These are phyloP conservation scores for Ricinus communis DNA, from an alignment of 345 rosid species.

Conservation along the genomic window DNA sequence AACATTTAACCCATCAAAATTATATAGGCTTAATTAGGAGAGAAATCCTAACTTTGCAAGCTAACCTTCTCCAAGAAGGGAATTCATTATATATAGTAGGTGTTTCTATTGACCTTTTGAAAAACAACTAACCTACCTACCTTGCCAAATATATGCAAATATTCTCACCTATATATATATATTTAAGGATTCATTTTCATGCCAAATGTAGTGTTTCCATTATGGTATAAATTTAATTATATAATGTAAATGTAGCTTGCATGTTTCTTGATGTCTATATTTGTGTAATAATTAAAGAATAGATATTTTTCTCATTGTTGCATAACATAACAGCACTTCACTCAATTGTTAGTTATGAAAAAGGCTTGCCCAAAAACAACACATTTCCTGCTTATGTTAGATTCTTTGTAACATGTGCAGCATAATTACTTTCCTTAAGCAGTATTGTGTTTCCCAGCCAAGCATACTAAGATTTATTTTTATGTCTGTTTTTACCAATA, in stretches of 20 bases:
- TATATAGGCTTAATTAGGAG: neutral
- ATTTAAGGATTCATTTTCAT: neutral
- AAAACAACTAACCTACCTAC: conserved; percentile 50
- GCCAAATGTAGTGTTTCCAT: neutral
- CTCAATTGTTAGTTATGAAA: conserved; percentile 7
- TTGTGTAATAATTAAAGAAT: neutral
- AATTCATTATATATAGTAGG: conserved; percentile 30
- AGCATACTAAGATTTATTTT: no score
- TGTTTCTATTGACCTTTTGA: conserved; percentile 31
- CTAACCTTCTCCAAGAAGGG: conserved; percentile 21
- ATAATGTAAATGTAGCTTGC: neutral
- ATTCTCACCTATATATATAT: conserved; percentile 28
- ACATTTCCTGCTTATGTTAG: neutral
- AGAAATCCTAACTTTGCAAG: conserved; percentile 23
- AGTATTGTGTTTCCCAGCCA: neutral
- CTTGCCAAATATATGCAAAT: conserved; percentile 39
- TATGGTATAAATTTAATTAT: neutral
- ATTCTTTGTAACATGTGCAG: neutral
- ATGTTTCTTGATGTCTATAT: neutral
- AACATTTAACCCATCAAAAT: no score
- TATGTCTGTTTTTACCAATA: no score
- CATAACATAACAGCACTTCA: neutral
- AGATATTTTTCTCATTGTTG: neutral
- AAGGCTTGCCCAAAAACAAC: conserved; percentile 4
- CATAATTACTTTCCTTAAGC: neutral